Conservation (phyloP, 164 flowering plant species). For the Santalum album region DNA sequence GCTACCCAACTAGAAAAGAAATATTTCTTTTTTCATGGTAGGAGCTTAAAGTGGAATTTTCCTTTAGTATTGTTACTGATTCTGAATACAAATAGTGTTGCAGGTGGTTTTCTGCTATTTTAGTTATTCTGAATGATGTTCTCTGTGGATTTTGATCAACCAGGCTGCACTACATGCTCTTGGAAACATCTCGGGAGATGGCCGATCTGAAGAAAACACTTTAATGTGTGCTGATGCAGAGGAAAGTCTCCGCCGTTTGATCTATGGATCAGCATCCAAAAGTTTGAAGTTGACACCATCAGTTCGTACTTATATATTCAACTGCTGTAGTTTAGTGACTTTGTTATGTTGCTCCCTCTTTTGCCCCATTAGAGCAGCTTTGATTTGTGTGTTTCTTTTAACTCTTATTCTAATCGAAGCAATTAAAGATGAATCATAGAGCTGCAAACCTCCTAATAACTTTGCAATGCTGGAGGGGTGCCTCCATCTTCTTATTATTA, state of each 20-base stretch:
- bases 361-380: too few relatives aligned
- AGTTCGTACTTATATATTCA: slow-evolving; percentile 30
- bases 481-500: too few relatives aligned
- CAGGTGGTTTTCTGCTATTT: neutral
- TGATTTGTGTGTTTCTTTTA: too few relatives aligned
- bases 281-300: slow-evolving; percentile 82
- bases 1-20: too few relatives aligned
- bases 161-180: slow-evolving; percentile 96
- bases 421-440: too few relatives aligned
- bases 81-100: neutral
- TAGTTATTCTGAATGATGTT: neutral
- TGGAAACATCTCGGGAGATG: slow-evolving; percentile 69
- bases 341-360: neutral
- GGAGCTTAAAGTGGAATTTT: too few relatives aligned
- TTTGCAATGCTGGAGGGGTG: too few relatives aligned
- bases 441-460: too few relatives aligned
- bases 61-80: too few relatives aligned
- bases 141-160: neutral
- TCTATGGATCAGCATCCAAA: slow-evolving; percentile 61
- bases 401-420: too few relatives aligned
- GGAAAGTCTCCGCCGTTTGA: slow-evolving; percentile 51
- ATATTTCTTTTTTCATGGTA: too few relatives aligned
- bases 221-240: slow-evolving; percentile 49
- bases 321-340: neutral
- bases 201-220: slow-evolving; percentile 28